Conservation (phyloP, 2,329 filamentous ascomycete genomes). For the Cercospora janseana region DNA sequence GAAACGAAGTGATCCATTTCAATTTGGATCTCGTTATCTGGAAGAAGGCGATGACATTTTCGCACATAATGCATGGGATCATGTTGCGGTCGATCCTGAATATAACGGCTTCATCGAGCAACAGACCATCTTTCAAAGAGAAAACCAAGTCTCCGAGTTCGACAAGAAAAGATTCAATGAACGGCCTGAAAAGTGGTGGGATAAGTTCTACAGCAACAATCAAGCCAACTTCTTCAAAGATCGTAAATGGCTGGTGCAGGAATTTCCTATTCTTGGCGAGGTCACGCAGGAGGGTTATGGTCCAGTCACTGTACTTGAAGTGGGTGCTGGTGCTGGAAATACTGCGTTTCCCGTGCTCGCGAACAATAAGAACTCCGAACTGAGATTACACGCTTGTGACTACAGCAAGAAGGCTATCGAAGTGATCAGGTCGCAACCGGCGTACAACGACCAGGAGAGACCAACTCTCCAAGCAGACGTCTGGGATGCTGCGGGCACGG, state of each 20-base stretch:
- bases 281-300: slow-evolving; percentile 71
- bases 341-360: slow-evolving; percentile 88
- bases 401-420: slow-evolving; percentile 95
- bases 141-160: slow-evolving; percentile 85
- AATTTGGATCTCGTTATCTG: slow-evolving; percentile 87
- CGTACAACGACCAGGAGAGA: slow-evolving; percentile 59
- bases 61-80: slow-evolving; percentile 98
- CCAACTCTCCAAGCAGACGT: slow-evolving; percentile 78
- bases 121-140: slow-evolving; percentile 82
- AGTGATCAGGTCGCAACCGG: slow-evolving; percentile 77
- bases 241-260: slow-evolving; percentile 92
- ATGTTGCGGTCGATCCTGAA: slow-evolving; percentile 85
- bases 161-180: slow-evolving; percentile 87
- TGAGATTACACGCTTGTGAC: slow-evolving; percentile 91
- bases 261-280: slow-evolving; percentile 83
- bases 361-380: slow-evolving; percentile 74
- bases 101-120: slow-evolving; percentile 83
- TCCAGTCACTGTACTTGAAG: slow-evolving; percentile 72
- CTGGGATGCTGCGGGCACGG: slow-evolving; percentile 76
- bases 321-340: slow-evolving; percentile 93
- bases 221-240: slow-evolving; percentile 98
- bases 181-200: slow-evolving; percentile 95
- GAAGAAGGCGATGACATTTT: slow-evolving; percentile 85
- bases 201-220: slow-evolving; percentile 97
- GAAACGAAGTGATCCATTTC: slow-evolving; percentile 89